A percentile compares a stretch with the other conserved stretches of the same genome.
phyloP scores from a whole-genome alignment of 2,329 filamentous ascomycete species.

The Diplodia scrobiculata region DNA sequence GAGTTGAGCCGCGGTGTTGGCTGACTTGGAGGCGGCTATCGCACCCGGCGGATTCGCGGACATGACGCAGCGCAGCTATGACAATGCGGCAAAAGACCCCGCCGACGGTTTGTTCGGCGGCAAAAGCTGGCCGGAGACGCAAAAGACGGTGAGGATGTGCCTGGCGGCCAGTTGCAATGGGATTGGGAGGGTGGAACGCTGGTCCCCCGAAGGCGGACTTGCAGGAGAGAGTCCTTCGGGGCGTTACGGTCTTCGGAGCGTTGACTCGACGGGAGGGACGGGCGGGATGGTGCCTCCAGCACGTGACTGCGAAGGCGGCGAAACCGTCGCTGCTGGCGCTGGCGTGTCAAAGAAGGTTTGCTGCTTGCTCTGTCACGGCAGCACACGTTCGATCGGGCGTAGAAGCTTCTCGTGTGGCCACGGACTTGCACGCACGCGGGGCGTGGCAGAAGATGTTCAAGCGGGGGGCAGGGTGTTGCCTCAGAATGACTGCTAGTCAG shows the following conservation, averaged over 20 bases:
- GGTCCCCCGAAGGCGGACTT: slow-evolving; percentile 30
- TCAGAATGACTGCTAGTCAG: neutral
- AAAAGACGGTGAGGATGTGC: neutral
- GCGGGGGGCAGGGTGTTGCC: neutral
- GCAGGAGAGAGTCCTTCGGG: slow-evolving; percentile 22
- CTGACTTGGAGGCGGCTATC: slow-evolving; percentile 48
- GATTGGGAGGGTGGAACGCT: neutral
- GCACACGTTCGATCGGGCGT: neutral
- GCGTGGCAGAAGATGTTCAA: neutral
- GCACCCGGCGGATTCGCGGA: slow-evolving; percentile 49
- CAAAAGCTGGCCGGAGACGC: slow-evolving; percentile 1
- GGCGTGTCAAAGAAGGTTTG: slow-evolving; percentile 2
- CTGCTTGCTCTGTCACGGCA: neutral
- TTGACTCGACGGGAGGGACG: neutral
- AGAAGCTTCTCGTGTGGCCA: neutral
- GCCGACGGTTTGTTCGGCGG: slow-evolving; percentile 1
- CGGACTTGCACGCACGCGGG: neutral
- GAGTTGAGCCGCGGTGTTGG: slow-evolving; percentile 42
- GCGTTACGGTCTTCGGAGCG: slow-evolving; percentile 1
- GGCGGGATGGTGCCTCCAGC: neutral
- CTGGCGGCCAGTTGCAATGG: neutral
- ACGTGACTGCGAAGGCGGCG: neutral
- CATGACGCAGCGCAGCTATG: slow-evolving; percentile 38
- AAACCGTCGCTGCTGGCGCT: neutral
- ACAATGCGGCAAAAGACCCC: slow-evolving; percentile 21